Conservation (phyloP, 2,329 filamentous ascomycete genomes). For the Aspergillus felis region DNA sequence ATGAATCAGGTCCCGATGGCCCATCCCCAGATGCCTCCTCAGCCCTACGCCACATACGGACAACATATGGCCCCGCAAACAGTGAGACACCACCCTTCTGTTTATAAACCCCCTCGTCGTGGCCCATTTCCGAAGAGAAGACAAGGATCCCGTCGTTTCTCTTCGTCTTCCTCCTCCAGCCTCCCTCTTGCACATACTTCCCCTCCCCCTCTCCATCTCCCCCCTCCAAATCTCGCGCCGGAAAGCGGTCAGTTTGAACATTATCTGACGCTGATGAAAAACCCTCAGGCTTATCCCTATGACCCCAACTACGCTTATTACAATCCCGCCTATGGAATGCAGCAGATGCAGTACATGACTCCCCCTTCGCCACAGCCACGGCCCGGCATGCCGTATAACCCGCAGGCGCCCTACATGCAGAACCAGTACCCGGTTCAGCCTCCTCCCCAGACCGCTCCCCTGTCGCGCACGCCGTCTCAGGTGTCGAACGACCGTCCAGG, state of each 20-base stretch:
- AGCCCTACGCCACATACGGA: conserved; percentile 55
- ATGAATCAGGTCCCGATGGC: conserved; percentile 68
- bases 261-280: conserved; percentile 62
- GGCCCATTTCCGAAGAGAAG: conserved; percentile 33
- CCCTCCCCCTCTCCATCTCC: conserved; percentile 17
- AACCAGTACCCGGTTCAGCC: conserved; percentile 48
- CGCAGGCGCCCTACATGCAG: conserved; percentile 48
- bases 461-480: conserved; percentile 82
- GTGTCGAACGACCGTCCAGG: conserved; percentile 64
- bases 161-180: conserved; percentile 21
- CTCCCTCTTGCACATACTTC: conserved; percentile 14
- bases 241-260: conserved; percentile 68
- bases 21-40: conserved; percentile 60
- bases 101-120: conserved; percentile 26
- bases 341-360: conserved; percentile 39
- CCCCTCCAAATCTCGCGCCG: conserved; percentile 60
- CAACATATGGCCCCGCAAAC: conserved; percentile 57
- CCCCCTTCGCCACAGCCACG: conserved; percentile 45
- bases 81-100: conserved; percentile 50
- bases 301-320: conserved; percentile 43
- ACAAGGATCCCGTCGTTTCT: conserved; percentile 24
- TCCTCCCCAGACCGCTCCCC: conserved; percentile 58
- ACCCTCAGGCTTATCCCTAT: conserved; percentile 59
- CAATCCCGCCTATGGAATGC: conserved; percentile 36
- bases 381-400: conserved; percentile 48